A percentile compares a stretch with the other conserved stretches of the same genome.
Conservation (phyloP, 2,329 filamentous ascomycete species). For the Botrytis hyacinthi region DNA sequence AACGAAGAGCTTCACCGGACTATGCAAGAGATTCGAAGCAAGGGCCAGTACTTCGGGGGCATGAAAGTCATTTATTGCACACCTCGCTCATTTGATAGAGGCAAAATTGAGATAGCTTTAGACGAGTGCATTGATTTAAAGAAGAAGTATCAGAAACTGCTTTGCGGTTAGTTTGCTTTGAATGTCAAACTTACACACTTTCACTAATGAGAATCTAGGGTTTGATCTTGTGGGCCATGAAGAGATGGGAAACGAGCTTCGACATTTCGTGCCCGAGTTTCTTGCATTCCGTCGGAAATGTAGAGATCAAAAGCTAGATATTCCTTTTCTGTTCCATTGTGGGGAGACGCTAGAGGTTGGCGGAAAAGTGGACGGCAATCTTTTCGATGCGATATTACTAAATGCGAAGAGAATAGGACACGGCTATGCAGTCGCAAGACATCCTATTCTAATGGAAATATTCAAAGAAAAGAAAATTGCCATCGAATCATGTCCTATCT, state of each 20-base stretch:
- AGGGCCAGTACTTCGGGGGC: slow-evolving; percentile 54
- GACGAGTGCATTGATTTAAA: slow-evolving; percentile 63
- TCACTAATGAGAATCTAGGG: slow-evolving; percentile 43
- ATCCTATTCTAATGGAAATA: slow-evolving; percentile 62
- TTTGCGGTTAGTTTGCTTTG: slow-evolving; percentile 55
- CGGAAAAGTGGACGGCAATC: slow-evolving; percentile 62
- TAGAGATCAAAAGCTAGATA: slow-evolving; percentile 47
- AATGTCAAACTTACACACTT: neutral
- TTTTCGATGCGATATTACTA: slow-evolving; percentile 66
- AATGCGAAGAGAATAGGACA: slow-evolving; percentile 70
- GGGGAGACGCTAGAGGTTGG: slow-evolving; percentile 71
- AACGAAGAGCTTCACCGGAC: slow-evolving; percentile 54
- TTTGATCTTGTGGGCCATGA: slow-evolving; percentile 69
- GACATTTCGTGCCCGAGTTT: slow-evolving; percentile 54
- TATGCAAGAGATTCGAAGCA: slow-evolving; percentile 40
- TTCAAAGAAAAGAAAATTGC: slow-evolving; percentile 65
- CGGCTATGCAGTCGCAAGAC: slow-evolving; percentile 66
- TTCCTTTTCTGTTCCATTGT: slow-evolving; percentile 75
- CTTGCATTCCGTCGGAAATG: slow-evolving; percentile 56
- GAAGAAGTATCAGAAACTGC: slow-evolving; percentile 52
- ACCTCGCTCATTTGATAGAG: slow-evolving; percentile 56
- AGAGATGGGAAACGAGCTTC: slow-evolving; percentile 61
- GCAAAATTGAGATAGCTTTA: slow-evolving; percentile 51
- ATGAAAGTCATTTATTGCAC: slow-evolving; percentile 72
- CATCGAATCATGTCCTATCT: slow-evolving; percentile 75